These are phyloP conservation scores for Leishmania arabica DNA, from an alignment of 208 protist species.

Conservation along the genomic window DNA sequence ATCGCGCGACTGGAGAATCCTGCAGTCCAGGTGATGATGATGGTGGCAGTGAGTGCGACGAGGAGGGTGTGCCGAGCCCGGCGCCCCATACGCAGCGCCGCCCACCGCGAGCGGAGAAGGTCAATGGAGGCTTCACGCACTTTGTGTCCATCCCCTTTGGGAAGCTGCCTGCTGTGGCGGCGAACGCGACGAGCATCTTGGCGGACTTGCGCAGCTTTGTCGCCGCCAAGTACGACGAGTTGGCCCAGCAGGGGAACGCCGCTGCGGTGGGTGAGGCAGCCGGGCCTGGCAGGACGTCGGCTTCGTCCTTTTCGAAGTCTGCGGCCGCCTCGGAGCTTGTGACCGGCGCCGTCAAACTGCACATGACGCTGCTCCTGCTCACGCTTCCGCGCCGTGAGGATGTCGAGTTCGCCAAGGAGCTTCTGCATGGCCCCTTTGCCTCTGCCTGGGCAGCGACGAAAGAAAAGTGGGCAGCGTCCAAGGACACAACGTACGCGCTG, in stretches of 20 bases:
- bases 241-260: background rate
- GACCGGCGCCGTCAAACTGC: constrained; percentile 44
- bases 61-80: background rate
- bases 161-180: constrained; percentile 37
- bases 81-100: constrained; percentile 16
- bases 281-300: background rate
- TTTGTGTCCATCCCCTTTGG: constrained; percentile 81
- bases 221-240: background rate
- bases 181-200: constrained; percentile 33
- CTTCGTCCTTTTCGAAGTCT: background rate
- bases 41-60: background rate
- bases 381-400: constrained; percentile 50
- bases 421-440: constrained; percentile 35
- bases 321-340: constrained; percentile 45
- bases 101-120: constrained; percentile 14
- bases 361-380: constrained; percentile 81
- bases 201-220: constrained; percentile 30
- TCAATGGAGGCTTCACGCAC: constrained; percentile 63
- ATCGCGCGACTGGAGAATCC: background rate
- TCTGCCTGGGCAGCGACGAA: constrained; percentile 27
- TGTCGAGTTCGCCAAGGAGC: constrained; percentile 53
- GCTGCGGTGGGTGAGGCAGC: background rate
- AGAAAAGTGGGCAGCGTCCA: constrained; percentile 10
- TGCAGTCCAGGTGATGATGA: background rate
- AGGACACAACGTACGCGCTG: constrained; percentile 6